Evolutionary conservation across 2,329 filamentous ascomycete species (phyloP).

Genomic region (Diplodia sapinea): DNA sequence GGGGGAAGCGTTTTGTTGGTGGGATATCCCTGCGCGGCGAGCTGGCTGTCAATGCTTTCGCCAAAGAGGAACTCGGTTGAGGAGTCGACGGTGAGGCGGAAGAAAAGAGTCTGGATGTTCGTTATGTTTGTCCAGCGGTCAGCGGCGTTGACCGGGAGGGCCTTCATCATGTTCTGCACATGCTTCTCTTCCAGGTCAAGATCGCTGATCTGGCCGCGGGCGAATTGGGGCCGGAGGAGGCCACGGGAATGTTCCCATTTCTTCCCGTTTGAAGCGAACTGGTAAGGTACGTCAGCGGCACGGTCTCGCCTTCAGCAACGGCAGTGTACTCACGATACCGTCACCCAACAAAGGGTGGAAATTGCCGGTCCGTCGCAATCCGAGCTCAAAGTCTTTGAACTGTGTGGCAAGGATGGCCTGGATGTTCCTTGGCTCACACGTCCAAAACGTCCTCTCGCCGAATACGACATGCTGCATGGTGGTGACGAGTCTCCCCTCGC

Average conservation of each 20-base stretch:
- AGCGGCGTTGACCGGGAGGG: slow-evolving; percentile 54
- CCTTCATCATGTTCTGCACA: slow-evolving; percentile 62
- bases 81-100: slow-evolving; percentile 56
- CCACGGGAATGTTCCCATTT: slow-evolving; percentile 50
- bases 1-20: not conserved
- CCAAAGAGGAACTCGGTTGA: slow-evolving; percentile 58
- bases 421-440: slow-evolving; percentile 56
- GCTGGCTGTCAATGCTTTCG: slow-evolving; percentile 48
- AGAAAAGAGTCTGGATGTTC: slow-evolving; percentile 52
- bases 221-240: slow-evolving; percentile 61
- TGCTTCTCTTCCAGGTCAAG: slow-evolving; percentile 66
- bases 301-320: too few species aligned
- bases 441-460: slow-evolving; percentile 50
- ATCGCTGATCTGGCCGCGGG: slow-evolving; percentile 59
- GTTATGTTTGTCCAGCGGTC: slow-evolving; percentile 52
- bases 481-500: slow-evolving; percentile 38
- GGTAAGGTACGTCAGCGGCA: not conserved
- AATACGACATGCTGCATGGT: slow-evolving; percentile 47
- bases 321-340: slow-evolving; percentile 41
- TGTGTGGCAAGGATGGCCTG: slow-evolving; percentile 54
- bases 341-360: slow-evolving; percentile 52
- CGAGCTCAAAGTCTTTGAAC: slow-evolving; percentile 56
- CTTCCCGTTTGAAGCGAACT: slow-evolving; percentile 55
- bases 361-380: slow-evolving; percentile 41
- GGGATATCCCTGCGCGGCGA: slow-evolving; percentile 38